Percentiles rank a stretch among this genome's conserved stretches.
phyloP scores from a whole-genome alignment of 2,329 filamentous ascomycete genomes.

The Pestalotiopsis sp. region DNA sequence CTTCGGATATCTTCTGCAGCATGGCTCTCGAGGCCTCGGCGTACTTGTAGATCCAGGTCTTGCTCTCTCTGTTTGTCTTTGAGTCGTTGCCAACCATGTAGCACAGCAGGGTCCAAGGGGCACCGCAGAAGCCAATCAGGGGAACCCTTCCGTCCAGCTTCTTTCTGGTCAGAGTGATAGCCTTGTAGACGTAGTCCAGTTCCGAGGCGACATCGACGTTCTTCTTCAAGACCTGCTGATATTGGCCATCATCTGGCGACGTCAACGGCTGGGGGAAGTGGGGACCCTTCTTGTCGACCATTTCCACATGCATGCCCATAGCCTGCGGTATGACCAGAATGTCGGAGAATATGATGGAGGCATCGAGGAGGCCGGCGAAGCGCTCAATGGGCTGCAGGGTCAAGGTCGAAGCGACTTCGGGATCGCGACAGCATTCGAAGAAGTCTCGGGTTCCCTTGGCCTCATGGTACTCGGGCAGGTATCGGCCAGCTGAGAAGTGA shows the following conservation, averaged over 20 bases:
- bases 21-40: slow-evolving; percentile 78
- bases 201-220: slow-evolving; percentile 84
- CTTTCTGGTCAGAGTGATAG: slow-evolving; percentile 86
- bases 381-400: slow-evolving; percentile 95
- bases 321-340: slow-evolving; percentile 98
- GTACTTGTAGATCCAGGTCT: slow-evolving; percentile 96
- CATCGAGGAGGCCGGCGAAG: slow-evolving; percentile 87
- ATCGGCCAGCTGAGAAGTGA: slow-evolving; percentile 74
- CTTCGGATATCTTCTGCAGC: slow-evolving; percentile 87
- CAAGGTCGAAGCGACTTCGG: slow-evolving; percentile 89
- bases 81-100: slow-evolving; percentile 99
- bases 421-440: slow-evolving; percentile 94
- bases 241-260: slow-evolving; percentile 82
- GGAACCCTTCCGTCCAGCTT: slow-evolving; percentile 90
- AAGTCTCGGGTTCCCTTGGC: slow-evolving; percentile 91
- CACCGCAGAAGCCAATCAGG: slow-evolving; percentile 93
- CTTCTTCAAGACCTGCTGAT: slow-evolving; percentile 73
- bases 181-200: slow-evolving; percentile 93
- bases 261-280: slow-evolving; percentile 87
- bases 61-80: slow-evolving; percentile 91
- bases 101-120: slow-evolving; percentile 94
- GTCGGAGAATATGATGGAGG: slow-evolving; percentile 98
- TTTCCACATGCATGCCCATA: slow-evolving; percentile 97
- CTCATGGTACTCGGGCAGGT: slow-evolving; percentile 96
- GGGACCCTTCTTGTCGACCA: slow-evolving; percentile 96